These are phyloP conservation scores for Solanum chiquidenum DNA, from an alignment of 257 asterid species.

Conservation along the genomic window DNA sequence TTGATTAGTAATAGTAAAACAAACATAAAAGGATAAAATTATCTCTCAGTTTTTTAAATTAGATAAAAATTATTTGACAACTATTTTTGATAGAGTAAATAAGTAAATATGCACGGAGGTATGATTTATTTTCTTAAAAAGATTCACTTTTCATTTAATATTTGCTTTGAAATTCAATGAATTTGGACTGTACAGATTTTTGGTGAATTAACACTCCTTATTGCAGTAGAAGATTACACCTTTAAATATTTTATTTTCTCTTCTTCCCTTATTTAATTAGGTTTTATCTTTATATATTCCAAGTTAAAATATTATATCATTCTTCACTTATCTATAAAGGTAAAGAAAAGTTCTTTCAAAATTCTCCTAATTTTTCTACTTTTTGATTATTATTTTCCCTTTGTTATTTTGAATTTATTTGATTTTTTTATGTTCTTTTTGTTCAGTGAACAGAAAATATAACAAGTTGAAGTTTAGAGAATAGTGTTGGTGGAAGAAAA, in stretches of 20 bases:
- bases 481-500: too few species aligned
- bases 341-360: too few species aligned
- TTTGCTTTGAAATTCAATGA: too few species aligned
- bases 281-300: not conserved
- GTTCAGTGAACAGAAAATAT: not conserved
- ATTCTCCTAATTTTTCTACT: not conserved
- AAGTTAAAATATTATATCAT: too few species aligned
- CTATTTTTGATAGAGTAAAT: too few species aligned
- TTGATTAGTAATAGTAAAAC: too few species aligned
- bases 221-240: not conserved
- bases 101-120: too few species aligned
- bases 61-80: not conserved
- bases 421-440: not conserved
- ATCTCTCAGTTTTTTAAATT: accelerated
- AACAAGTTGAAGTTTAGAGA: too few species aligned
- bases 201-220: not conserved
- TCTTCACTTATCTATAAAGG: not conserved
- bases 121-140: too few species aligned
- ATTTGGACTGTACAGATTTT: not conserved
- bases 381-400: not conserved
- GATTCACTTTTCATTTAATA: not conserved
- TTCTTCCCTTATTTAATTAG: too few species aligned
- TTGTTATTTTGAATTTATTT: too few species aligned
- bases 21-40: too few species aligned
- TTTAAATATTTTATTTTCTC: not conserved